Base-by-base conservation (phyloP, 2,329 filamentous ascomycete genomes). In the Aspergillus glaucus region DNA sequence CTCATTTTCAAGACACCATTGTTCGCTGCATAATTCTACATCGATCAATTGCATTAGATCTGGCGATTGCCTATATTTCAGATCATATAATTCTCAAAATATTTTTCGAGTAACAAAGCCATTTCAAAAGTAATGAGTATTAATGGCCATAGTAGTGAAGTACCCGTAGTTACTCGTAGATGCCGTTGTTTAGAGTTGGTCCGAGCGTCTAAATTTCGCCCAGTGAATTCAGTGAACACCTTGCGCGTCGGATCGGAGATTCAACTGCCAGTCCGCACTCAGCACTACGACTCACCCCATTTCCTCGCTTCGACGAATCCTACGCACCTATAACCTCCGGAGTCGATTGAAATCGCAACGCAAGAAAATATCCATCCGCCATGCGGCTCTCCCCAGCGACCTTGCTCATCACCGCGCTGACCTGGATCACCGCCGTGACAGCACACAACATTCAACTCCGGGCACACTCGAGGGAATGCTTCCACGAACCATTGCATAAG, bases 361-460 rank as follows among this genome's bases (percentile, higher is more conserved):
- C 37, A 19, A 22, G 17, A 8, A 15, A 40, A 41, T 26, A 30
- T n/a, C 24, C n/a, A 39, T 46, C 19, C 56, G 64, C 46, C 36
- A 75, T 75, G 72, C 68, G 67, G 51, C 66, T 74, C 56, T 66
- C 63, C 54, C 54, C 65, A 47, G 60, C 63, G 46, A 59, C 69
- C 48, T 60, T 73, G 50, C 57, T 73, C 48, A 69, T 80, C 58
- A 77, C 78, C 57, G 75, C 75, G 63, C 69, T 87, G 66, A 76
- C 65, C 41, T 71, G 66, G 63, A 64, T 84, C 61, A 79, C 82
- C 61, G 78, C 84, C 57, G 79, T 81, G 53, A 70, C 81, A 57
- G 89, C 88, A 61, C 93, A 98, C 81, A 97, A 94, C 78, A 97
- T 98, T 73, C 88, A 93, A 70, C 84, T 98, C 64, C 86, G 86